Base-by-base conservation (phyloP, 2,329 filamentous ascomycete species). In the Beauveria asiatica region DNA sequence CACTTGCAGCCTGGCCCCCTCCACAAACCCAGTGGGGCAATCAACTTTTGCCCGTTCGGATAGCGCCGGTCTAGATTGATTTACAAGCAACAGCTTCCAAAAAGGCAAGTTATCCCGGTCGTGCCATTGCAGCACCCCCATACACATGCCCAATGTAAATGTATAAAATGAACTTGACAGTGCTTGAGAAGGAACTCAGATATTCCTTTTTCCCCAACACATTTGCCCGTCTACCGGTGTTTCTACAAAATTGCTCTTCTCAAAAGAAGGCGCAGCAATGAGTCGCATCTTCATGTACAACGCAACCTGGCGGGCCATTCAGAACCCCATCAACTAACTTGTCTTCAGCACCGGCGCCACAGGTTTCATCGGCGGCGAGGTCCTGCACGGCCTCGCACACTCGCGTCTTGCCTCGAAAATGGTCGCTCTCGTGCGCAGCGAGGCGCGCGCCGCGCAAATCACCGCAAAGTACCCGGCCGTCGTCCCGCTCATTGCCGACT, bases 401-500 rank as follows among this genome's bases (percentile, higher is more conserved):
- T 58, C 57, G n/a, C 50, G 61, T 23, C 60, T 64, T n/a, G 62
- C 64, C 16, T 62, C 59, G 10, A 59, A 63, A 30, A 65, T 59
- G 9, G 61, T 61, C 13, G 58, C 63, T 17, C 65, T 66, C 7
- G 57, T 65, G 23, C 63, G 65, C 1, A 61, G 53, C 1, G 60
- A 64, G 17, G 59, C 65, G 17, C 62, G 62, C 41, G 65, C 62
- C 0, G 58, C 60, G 21, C 61, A 61, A 41, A 61, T 66, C 3
- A 50, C 52, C 1, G 50, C 58, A 6, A 41, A 56, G 13, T 61
- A 63, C n/a, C 62, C 62, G 7, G 27, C 41, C 13, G 50, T 57
- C 10, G 33, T 33, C 17, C 49, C 61, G 10, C 74, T 82, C 27
- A 68, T 75, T 49, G 80, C 79, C 19, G 70, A 68, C 46, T 70